Percentiles rank a stretch among this genome's conserved stretches.
phyloP scores from a whole-genome alignment of 2,329 filamentous ascomycete genomes.

The Microdochium bolleyi region DNA sequence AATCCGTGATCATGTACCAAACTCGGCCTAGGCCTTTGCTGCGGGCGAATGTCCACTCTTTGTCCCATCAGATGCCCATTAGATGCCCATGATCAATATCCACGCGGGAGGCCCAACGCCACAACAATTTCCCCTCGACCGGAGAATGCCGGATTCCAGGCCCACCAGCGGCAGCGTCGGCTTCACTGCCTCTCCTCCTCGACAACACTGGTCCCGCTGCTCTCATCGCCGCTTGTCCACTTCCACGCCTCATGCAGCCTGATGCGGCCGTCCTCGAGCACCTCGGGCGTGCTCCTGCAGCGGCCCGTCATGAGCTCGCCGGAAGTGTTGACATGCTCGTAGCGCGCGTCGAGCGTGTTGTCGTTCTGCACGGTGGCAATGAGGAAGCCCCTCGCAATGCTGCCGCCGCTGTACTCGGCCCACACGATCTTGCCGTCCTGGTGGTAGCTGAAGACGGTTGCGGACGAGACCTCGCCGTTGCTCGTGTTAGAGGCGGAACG shows the following conservation, averaged over 20 bases:
- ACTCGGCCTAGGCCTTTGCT: no score
- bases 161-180: no score
- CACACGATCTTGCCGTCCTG: constrained; percentile 15
- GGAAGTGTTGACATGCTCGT: constrained; percentile 14
- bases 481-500: not conserved
- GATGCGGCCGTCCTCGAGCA: constrained; percentile 12
- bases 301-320: constrained; percentile 16
- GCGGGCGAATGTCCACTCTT: no score
- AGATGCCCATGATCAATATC: no score
- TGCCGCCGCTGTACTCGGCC: constrained; percentile 16
- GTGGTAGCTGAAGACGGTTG: constrained; percentile 14
- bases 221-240: constrained; percentile 15
- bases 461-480: not conserved
- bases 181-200: constrained; percentile 9
- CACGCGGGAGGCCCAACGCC: no score
- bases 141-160: no score
- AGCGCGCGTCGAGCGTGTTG: constrained; percentile 16
- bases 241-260: constrained; percentile 16
- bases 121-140: no score
- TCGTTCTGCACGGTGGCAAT: constrained; percentile 10
- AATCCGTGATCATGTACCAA: no score
- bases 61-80: no score
- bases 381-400: constrained; percentile 11
- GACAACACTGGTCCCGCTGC: constrained; percentile 11
- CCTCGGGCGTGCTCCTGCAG: constrained; percentile 11